Conservation (phyloP, 305 asterid species). For the Fraxinus velutina region DNA sequence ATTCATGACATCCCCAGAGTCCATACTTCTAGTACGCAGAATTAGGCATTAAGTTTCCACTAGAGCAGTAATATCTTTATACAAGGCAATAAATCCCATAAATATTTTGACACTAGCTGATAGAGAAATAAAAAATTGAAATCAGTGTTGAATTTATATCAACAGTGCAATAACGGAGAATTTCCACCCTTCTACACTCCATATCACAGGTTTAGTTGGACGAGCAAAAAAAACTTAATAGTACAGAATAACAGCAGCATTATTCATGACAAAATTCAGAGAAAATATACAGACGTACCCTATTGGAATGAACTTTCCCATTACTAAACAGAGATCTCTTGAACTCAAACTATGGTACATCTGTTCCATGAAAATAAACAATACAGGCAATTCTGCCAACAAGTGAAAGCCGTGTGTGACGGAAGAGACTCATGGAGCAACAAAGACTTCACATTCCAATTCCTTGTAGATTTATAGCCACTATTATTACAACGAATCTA, state of each 20-base stretch:
- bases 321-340: neutral
- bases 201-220: neutral
- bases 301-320: neutral
- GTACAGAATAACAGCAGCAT: neutral
- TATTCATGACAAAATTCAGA: neutral
- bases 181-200: neutral
- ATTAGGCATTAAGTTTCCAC: neutral
- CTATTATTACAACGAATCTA: conserved; percentile 13
- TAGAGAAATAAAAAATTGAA: neutral
- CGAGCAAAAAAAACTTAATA: neutral
- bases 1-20: neutral
- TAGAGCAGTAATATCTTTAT: neutral
- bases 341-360: neutral
- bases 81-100: neutral
- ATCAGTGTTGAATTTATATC: neutral
- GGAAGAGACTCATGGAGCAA: neutral
- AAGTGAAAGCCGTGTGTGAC: neutral
- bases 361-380: neutral
- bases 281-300: neutral
- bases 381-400: neutral
- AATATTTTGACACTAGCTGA: neutral
- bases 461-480: neutral
- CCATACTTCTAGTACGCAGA: neutral
- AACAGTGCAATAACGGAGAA: neutral
- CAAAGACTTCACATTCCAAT: neutral